Evolutionary conservation across 805 yeast genomes (phyloP).

Genomic region (Hanseniaspora hatyaiensis): DNA sequence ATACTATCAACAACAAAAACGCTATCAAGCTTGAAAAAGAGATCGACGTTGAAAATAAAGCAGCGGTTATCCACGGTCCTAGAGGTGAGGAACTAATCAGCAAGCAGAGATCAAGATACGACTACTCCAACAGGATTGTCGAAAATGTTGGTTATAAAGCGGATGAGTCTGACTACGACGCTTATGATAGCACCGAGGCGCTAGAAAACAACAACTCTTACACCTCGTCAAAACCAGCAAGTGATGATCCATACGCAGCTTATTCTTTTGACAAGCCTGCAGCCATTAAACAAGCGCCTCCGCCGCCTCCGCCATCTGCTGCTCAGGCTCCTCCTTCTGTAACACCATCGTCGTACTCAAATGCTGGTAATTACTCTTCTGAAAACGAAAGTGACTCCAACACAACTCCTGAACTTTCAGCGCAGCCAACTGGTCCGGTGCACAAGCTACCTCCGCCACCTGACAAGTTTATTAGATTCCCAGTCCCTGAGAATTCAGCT

Average conservation of each 20-base stretch:
- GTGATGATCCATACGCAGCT: conserved; percentile 7
- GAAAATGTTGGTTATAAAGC: conserved; percentile 18
- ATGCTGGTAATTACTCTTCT: conserved; percentile 11
- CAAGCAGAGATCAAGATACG: conserved; percentile 27
- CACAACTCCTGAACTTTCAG: conserved; percentile 16
- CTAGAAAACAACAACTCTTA: too few relatives aligned
- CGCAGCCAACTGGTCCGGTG: conserved; percentile 13
- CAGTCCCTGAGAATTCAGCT: conserved; percentile 11
- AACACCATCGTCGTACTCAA: neutral
- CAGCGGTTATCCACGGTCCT: conserved; percentile 63
- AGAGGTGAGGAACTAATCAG: conserved; percentile 27
- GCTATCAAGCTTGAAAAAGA: conserved; percentile 68
- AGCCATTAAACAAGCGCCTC: conserved; percentile 9
- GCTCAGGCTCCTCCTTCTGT: too few relatives aligned
- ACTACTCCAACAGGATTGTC: conserved; percentile 18
- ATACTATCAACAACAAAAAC: conserved; percentile 73
- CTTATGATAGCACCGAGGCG: too few relatives aligned
- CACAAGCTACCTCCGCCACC: conserved; percentile 18
- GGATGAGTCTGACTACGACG: conserved; percentile 2
- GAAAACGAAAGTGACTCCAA: conserved; percentile 7
- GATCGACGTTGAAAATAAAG: conserved; percentile 45
- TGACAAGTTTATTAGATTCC: conserved; percentile 16
- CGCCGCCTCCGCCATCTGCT: conserved; percentile 10
- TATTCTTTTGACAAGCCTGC: conserved; percentile 8
- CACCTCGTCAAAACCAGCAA: too few relatives aligned